Conservation (phyloP, 2,329 filamentous ascomycete genomes). For the Clonostachys sp. region DNA sequence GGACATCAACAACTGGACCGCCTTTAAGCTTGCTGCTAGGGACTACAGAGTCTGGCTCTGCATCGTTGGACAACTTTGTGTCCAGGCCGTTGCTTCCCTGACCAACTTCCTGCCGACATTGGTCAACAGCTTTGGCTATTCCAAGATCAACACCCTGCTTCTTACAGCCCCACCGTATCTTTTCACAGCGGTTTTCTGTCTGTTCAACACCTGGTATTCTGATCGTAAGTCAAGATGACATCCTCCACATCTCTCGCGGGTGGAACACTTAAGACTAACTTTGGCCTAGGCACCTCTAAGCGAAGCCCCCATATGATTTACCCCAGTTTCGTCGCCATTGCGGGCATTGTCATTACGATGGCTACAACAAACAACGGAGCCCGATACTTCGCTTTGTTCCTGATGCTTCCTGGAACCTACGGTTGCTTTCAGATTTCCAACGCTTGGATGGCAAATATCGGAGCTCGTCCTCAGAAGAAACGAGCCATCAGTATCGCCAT, state of each 20-base stretch:
- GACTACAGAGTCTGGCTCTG: slow-evolving; percentile 18
- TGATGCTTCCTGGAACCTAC: slow-evolving; percentile 10
- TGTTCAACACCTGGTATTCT: slow-evolving; percentile 20
- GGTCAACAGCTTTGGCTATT: slow-evolving; percentile 17
- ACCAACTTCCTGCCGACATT: slow-evolving; percentile 23
- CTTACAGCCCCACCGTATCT: slow-evolving; percentile 19
- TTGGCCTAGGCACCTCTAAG: background rate
- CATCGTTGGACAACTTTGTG: slow-evolving; percentile 15
- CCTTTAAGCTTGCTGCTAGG: slow-evolving; percentile 16
- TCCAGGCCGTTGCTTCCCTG: slow-evolving; percentile 19
- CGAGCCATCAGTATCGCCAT: slow-evolving; percentile 14
- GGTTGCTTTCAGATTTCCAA: slow-evolving; percentile 11
- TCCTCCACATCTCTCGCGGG: no score
- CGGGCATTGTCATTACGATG: slow-evolving; percentile 13
- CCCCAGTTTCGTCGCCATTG: slow-evolving; percentile 7
- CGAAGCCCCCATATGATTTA: slow-evolving; percentile 8
- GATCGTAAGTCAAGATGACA: slow-evolving; percentile 15
- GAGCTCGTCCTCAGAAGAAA: slow-evolving; percentile 14
- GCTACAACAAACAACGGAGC: slow-evolving; percentile 9
- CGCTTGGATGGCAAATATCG: slow-evolving; percentile 19
- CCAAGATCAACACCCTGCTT: slow-evolving; percentile 16
- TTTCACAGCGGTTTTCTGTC: slow-evolving; percentile 16
- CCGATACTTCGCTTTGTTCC: slow-evolving; percentile 12
- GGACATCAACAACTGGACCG: slow-evolving; percentile 10
- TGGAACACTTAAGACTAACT: no score